Percentiles rank a stretch among this genome's conserved stretches.
Evolutionary conservation across 768 basidiomycete species (phyloP).

Genomic region (Erythrobasidium yunnanense): DNA sequence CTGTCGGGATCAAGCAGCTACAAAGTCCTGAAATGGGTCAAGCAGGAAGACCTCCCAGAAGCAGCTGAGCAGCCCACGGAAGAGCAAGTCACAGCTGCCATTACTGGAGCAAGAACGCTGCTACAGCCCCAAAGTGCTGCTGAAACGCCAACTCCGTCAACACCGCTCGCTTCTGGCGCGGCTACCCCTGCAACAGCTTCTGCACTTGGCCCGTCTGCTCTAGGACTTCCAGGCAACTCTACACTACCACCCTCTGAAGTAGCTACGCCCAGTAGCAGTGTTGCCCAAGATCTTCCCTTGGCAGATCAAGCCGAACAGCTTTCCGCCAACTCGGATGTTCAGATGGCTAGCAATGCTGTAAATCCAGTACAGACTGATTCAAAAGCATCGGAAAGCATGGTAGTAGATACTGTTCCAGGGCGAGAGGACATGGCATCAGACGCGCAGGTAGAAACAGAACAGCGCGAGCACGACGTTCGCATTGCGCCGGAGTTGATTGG

Average conservation of each 20-base stretch:
- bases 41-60: not conserved
- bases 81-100: slow-evolving; percentile 9
- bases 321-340: not conserved
- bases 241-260: not conserved
- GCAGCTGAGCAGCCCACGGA: slow-evolving; percentile 16
- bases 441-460: slow-evolving; percentile 12
- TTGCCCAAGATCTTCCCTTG: not conserved
- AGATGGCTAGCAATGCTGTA: not conserved
- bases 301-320: not conserved
- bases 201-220: not conserved
- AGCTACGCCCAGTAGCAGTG: not conserved
- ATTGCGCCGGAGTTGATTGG: slow-evolving; percentile 15
- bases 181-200: slow-evolving; percentile 5
- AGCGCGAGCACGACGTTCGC: slow-evolving; percentile 4
- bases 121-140: not conserved
- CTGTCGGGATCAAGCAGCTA: not conserved
- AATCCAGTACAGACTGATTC: not conserved
- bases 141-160: not conserved
- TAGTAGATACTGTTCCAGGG: not conserved
- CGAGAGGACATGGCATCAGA: not conserved
- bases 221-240: not conserved
- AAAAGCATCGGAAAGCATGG: not conserved
- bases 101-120: not conserved
- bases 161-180: not conserved
- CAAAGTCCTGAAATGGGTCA: slow-evolving; percentile 23